Evolutionary conservation across 768 basidiomycete species (phyloP).

Genomic region (Epithele typhae): DNA sequence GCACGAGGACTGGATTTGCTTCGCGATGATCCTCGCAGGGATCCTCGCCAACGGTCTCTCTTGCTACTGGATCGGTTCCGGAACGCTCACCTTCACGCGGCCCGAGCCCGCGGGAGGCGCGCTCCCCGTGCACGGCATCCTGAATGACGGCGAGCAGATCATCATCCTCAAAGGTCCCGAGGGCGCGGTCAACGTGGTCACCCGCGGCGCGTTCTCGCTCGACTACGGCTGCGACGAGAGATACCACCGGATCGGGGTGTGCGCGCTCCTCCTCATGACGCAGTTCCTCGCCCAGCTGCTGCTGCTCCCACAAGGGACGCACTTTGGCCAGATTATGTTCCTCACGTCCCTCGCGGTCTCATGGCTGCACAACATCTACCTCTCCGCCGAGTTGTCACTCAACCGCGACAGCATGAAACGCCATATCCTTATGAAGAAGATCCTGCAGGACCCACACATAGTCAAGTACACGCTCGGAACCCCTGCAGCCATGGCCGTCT

Average conservation of each 20-base stretch:
- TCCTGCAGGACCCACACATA: not conserved
- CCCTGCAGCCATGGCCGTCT: not conserved
- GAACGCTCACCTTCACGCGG: slow-evolving; percentile 9
- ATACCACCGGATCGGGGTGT: slow-evolving; percentile 11
- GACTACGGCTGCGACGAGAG: slow-evolving; percentile 10
- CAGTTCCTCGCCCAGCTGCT: slow-evolving; percentile 5
- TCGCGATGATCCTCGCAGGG: slow-evolving; percentile 12
- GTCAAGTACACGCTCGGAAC: not conserved
- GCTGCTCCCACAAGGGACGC: slow-evolving; percentile 1
- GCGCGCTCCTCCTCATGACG: slow-evolving; percentile 1
- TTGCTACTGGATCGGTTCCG: slow-evolving; percentile 7
- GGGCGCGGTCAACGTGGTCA: slow-evolving; percentile 12
- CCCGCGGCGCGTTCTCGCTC: slow-evolving; percentile 10
- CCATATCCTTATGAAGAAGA: slow-evolving; percentile 1
- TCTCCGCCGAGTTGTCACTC: not conserved
- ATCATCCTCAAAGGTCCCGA: slow-evolving; percentile 11
- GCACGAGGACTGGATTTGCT: slow-evolving; percentile 9
- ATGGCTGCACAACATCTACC: slow-evolving; percentile 3
- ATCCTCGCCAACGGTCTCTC: slow-evolving; percentile 8
- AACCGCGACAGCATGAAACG: slow-evolving; percentile 5
- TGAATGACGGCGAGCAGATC: slow-evolving; percentile 3
- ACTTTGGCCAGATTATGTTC: slow-evolving; percentile 9
- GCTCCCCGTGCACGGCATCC: slow-evolving; percentile 4
- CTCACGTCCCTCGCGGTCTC: slow-evolving; percentile 5
- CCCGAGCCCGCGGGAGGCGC: slow-evolving; percentile 6